Base-by-base conservation (phyloP, 495 filamentous ascomycete genomes). In the Aspergillus wentii region DNA sequence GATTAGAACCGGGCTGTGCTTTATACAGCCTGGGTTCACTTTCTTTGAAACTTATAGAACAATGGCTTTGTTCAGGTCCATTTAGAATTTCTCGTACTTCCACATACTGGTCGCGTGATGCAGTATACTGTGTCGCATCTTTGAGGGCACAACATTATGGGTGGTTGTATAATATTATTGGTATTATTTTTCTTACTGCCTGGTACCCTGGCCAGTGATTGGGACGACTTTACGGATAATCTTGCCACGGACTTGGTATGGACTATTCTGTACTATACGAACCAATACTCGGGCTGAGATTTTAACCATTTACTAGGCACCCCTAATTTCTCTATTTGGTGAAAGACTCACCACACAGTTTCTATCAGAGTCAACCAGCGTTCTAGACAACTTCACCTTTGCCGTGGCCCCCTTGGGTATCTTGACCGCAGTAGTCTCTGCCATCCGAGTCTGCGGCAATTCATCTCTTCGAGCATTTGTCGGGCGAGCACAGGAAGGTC, bases 281-380 rank as follows among this genome's bases (percentile, higher is more conserved):
- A 5, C n/a, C 26, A n/a, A 5, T 8, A 19, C 4, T 13, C 1
- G 8, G 10, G 27, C 14, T 4, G 11, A 23, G 8, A 13, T 30
- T 23, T 30, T 27, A 25, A 34, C 4, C 4, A n/a, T n/a, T 14
- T 11, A 8, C 7, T 23, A 69, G 65, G 68, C 68, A 6, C 71
- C 70, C 2, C 43, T 80, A 0, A 64, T 80, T 20, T 56, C 69
- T 8, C 62, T 78, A 0, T 80, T 80, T 33, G 75, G 77, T 1
- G 76, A 79, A 30, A 56, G 66, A 27, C 60, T 81, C 18, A 72
- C 76, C 1, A 74, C 65, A 44, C 77, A 82, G 52, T 80, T 72
- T 38, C 65, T 80, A 30, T 76, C 72, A 38, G 68, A 78, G 38
- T 66, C 68, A 1, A 65, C 64, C 17, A 63, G 52, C 17, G 49